These are phyloP conservation scores for Pythium vanterpoolii DNA, from an alignment of 352 stramenopile species.

Conservation along the genomic window DNA sequence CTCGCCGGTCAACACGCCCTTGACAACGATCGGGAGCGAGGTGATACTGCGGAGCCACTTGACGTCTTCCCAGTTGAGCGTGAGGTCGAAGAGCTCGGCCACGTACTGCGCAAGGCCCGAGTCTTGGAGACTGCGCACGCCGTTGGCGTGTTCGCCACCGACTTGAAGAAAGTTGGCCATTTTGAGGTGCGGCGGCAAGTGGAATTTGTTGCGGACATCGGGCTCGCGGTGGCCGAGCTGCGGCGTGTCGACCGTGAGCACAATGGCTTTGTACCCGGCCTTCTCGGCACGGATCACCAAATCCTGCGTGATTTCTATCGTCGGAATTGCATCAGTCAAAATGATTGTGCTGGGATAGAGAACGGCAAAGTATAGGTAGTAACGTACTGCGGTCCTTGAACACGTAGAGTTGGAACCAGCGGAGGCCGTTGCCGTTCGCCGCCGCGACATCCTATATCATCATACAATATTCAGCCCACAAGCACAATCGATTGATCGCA, in stretches of 20 bases:
- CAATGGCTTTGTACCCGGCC: conserved; percentile 95
- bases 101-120: conserved; percentile 52
- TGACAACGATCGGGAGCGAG: conserved; percentile 90
- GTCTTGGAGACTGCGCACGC: conserved; percentile 48
- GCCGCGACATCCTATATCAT: conserved; percentile 17
- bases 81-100: conserved; percentile 92
- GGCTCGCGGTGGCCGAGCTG: conserved; percentile 94
- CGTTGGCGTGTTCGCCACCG: conserved; percentile 58
- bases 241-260: conserved; percentile 95
- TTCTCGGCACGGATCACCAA: conserved; percentile 88
- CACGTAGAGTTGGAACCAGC: conserved; percentile 97
- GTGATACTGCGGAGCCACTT: conserved; percentile 91
- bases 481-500: not conserved
- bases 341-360: not conserved
- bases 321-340: not conserved
- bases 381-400: conserved; percentile 84
- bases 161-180: conserved; percentile 43
- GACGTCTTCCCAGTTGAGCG: conserved; percentile 93
- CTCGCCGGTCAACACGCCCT: conserved; percentile 92
- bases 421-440: conserved; percentile 66
- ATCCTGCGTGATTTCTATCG: conserved; percentile 88
- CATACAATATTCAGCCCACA: not conserved
- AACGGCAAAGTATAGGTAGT: not conserved
- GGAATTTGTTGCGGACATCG: conserved; percentile 94
- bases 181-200: conserved; percentile 61